These are phyloP conservation scores for Myriosclerotinia scirpicola DNA, from an alignment of 2,329 filamentous ascomycete genomes.

Conservation along the genomic window DNA sequence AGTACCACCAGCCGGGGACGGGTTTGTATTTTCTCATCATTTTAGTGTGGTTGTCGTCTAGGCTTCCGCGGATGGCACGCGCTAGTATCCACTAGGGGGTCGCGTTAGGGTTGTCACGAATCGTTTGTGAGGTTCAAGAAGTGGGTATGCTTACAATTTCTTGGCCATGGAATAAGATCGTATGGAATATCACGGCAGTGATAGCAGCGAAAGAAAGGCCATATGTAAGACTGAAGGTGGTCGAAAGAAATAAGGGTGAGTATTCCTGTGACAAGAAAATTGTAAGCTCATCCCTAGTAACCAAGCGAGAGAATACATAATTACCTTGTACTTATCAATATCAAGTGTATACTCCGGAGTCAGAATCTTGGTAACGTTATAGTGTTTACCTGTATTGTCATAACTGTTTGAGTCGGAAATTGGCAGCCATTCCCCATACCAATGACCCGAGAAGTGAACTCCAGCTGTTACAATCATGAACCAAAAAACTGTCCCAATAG, in stretches of 20 bases:
- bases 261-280: conserved; percentile 61
- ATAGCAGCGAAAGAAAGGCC: conserved; percentile 73
- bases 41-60: conserved; percentile 44
- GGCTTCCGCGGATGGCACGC: conserved; percentile 59
- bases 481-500: conserved; percentile 65
- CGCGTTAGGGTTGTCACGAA: neutral
- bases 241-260: conserved; percentile 71
- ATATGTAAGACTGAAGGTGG: conserved; percentile 69
- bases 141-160: conserved; percentile 50
- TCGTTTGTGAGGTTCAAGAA: neutral
- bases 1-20: conserved; percentile 60
- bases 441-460: conserved; percentile 67
- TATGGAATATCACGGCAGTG: conserved; percentile 66
- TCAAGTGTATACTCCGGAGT: conserved; percentile 68
- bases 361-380: conserved; percentile 60
- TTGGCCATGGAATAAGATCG: conserved; percentile 64
- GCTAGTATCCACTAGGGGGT: conserved; percentile 51
- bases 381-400: conserved; percentile 61
- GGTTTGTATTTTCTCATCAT: conserved; percentile 59
- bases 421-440: conserved; percentile 64
- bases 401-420: conserved; percentile 61
- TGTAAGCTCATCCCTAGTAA: conserved; percentile 41
- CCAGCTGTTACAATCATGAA: conserved; percentile 58
- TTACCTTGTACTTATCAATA: conserved; percentile 66
- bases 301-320: conserved; percentile 60